Evolutionary conservation across 129 eudicot genomes (phyloP).

Genomic region (Centella asiatica): DNA sequence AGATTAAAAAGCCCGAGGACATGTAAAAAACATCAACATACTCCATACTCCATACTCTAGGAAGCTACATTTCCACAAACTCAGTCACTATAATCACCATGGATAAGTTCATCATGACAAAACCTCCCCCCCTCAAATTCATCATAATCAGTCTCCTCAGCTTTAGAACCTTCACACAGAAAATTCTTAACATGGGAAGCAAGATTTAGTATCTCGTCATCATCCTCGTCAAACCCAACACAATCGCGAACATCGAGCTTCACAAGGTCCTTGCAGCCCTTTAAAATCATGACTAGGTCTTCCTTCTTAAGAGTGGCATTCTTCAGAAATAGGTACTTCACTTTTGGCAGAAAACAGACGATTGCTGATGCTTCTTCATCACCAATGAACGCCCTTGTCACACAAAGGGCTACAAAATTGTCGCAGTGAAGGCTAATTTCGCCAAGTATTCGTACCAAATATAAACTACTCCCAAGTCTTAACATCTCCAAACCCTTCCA

Average conservation of each 20-base stretch:
- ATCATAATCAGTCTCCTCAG: too few species aligned
- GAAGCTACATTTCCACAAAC: too few species aligned
- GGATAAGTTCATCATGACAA: too few species aligned
- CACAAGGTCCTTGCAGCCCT: conserved; percentile 9
- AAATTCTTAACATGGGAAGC: background rate
- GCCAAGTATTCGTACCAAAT: background rate
- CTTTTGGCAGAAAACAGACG: background rate
- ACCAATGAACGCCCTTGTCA: background rate
- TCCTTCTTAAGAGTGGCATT: background rate
- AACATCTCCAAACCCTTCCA: background rate
- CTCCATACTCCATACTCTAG: too few species aligned
- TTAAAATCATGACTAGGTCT: background rate
- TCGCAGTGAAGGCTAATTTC: background rate
- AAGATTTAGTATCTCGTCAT: conserved; percentile 7
- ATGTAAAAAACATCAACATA: too few species aligned
- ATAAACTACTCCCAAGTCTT: background rate
- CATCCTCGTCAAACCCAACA: background rate
- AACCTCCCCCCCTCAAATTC: too few species aligned
- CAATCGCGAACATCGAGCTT: background rate
- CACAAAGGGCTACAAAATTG: background rate
- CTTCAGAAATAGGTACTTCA: background rate
- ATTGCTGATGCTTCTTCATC: background rate
- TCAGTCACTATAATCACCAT: too few species aligned
- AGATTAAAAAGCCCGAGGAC: too few species aligned
- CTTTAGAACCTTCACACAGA: too few species aligned